Evolutionary conservation across 352 stramenopile species (phyloP).

Genomic region (Pythium chondricola): DNA sequence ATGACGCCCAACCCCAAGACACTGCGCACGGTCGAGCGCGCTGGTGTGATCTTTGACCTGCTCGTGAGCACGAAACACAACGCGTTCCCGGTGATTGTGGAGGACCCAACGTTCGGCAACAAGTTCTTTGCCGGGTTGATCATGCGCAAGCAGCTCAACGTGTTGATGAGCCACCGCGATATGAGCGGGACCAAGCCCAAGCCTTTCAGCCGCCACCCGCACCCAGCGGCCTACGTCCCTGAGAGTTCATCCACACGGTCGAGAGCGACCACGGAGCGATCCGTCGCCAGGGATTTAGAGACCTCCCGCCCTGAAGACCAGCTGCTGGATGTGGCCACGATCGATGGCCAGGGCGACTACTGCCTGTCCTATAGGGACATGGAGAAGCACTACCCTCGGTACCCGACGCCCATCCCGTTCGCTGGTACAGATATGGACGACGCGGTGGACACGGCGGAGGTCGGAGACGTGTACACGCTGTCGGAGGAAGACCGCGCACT

Average conservation of each 20-base stretch:
- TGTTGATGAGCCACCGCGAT: conserved; percentile 64
- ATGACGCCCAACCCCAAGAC: conserved; percentile 94
- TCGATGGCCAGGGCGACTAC: conserved; percentile 12
- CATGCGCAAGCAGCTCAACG: conserved; percentile 74
- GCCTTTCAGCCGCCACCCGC: conserved; percentile 64
- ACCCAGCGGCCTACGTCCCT: conserved; percentile 32
- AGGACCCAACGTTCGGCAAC: conserved; percentile 78
- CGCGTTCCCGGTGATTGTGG: conserved; percentile 82
- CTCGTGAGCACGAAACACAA: conserved; percentile 84
- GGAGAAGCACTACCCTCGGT: conserved; percentile 77
- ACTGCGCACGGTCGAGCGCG: conserved; percentile 89
- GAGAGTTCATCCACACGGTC: conserved; percentile 24
- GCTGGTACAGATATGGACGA: conserved; percentile 23
- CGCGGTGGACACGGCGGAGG: conserved; percentile 18
- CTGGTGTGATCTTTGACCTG: conserved; percentile 91
- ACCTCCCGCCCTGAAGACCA: conserved; percentile 28
- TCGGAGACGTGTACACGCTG: conserved; percentile 38
- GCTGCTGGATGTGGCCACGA: conserved; percentile 21
- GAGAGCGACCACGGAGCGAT: conserved; percentile 9
- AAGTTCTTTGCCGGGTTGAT: conserved; percentile 80
- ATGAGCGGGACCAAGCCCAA: conserved; percentile 61
- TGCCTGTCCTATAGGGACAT: conserved; percentile 82
- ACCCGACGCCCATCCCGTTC: conserved; percentile 55
- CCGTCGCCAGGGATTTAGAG: too few species aligned
- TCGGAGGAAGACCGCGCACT: conserved; percentile 80